Evolutionary conservation across 192 early-diverging fungal genomes (phyloP).

Genomic region (Pilobolus umbonatus): DNA sequence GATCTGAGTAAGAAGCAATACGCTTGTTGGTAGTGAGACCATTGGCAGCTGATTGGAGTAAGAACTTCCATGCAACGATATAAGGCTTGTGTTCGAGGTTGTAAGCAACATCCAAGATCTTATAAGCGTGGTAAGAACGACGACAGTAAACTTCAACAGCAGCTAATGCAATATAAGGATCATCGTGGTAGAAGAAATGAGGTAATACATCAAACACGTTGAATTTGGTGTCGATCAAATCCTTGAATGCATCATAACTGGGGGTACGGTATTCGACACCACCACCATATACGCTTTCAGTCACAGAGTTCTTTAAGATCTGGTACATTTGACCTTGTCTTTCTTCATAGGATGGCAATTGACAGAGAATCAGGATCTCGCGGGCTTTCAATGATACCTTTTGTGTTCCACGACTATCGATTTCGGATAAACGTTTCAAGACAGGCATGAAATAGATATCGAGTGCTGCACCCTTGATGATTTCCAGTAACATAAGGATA

Average conservation of each 20-base stretch:
- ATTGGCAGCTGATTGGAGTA: conserved; percentile 47
- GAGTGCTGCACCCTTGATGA: conserved; percentile 65
- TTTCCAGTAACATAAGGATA: conserved; percentile 73
- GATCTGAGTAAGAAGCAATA: conserved; percentile 75
- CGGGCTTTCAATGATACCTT: conserved; percentile 94
- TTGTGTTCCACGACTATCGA: conserved; percentile 68
- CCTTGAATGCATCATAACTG: conserved; percentile 72
- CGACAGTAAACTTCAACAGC: conserved; percentile 96
- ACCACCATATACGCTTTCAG: conserved; percentile 74
- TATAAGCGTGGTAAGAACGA: conserved; percentile 97
- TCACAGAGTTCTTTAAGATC: conserved; percentile 72
- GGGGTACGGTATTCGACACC: conserved; percentile 65
- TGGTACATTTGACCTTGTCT: conserved; percentile 78
- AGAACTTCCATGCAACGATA: conserved; percentile 74
- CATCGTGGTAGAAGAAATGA: conserved; percentile 86
- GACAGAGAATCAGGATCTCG: conserved; percentile 90
- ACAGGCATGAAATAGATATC: conserved; percentile 73
- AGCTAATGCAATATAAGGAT: conserved; percentile 69
- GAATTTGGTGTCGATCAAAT: conserved; percentile 89
- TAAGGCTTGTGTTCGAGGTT: conserved; percentile 58
- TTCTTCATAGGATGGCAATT: conserved; percentile 89
- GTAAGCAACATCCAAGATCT: conserved; percentile 81
- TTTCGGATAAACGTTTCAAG: conserved; percentile 72
- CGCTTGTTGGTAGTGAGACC: conserved; percentile 51
- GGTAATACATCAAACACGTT: conserved; percentile 94